These are phyloP conservation scores for Pichia kudriavzevii DNA, from an alignment of 1,139 yeast species.

Conservation along the genomic window DNA sequence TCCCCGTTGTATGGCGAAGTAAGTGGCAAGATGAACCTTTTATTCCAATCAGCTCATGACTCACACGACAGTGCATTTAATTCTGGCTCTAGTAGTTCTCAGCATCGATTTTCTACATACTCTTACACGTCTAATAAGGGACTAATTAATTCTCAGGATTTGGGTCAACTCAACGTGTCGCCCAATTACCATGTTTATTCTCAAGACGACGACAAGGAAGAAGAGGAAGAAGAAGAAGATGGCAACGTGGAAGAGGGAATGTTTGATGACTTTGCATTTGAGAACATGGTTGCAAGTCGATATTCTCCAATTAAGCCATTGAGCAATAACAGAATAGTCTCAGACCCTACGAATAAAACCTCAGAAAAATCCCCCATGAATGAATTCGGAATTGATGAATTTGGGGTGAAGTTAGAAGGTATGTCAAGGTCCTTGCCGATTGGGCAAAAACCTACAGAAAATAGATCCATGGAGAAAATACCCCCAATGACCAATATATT, in stretches of 20 bases:
- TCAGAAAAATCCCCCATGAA: neutral
- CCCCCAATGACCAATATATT: slow-evolving; percentile 10
- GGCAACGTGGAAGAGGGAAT: slow-evolving; percentile 13
- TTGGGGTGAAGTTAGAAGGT: neutral
- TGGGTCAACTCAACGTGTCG: neutral
- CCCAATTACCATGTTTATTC: neutral
- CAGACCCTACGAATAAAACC: slow-evolving; percentile 4
- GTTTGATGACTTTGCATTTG: slow-evolving; percentile 17
- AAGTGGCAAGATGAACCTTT: slow-evolving; percentile 11
- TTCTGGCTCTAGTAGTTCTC: neutral
- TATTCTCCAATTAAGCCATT: slow-evolving; percentile 1
- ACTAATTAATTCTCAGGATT: too few species aligned
- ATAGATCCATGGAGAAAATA: neutral
- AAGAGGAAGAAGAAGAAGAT: neutral
- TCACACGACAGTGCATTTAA: neutral
- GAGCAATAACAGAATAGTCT: slow-evolving; percentile 1
- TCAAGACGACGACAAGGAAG: neutral
- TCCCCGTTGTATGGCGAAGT: slow-evolving; percentile 17
- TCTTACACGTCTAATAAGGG: too few species aligned
- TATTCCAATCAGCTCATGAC: slow-evolving; percentile 9
- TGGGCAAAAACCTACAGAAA: slow-evolving; percentile 2
- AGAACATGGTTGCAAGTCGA: slow-evolving; percentile 11
- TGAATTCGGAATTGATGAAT: neutral
- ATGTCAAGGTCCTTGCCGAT: slow-evolving; percentile 10
- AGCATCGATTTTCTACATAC: too few species aligned